Conservation (phyloP, 305 asterid genomes). For the Solanum hybrid region DNA sequence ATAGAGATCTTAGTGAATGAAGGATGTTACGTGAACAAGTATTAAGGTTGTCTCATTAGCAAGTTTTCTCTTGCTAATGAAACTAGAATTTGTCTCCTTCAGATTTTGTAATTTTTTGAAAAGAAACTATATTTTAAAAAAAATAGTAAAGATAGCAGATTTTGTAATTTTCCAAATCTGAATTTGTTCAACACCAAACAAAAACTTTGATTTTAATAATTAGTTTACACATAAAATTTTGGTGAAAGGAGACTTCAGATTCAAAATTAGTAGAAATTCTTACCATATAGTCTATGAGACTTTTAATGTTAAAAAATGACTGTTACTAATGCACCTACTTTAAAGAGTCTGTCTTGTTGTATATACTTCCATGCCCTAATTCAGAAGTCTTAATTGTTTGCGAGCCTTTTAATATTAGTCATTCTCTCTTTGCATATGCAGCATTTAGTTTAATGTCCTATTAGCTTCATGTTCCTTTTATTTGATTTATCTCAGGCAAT, state of each 20-base stretch:
- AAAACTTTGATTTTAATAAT: neutral
- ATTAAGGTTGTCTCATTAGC: neutral
- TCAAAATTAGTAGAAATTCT: neutral
- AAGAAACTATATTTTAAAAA: too few species aligned
- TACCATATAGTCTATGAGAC: neutral
- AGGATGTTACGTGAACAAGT: neutral
- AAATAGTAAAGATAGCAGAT: neutral
- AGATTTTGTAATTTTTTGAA: neutral
- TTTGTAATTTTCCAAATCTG: neutral
- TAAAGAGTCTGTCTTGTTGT: neutral
- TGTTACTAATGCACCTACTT: neutral
- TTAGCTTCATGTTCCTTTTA: slow-evolving; percentile 22
- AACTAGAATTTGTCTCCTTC: neutral
- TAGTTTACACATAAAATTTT: neutral
- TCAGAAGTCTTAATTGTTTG: neutral
- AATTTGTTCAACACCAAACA: neutral
- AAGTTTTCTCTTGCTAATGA: neutral
- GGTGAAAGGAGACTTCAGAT: neutral
- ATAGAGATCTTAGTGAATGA: neutral
- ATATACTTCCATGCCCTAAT: neutral
- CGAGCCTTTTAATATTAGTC: neutral
- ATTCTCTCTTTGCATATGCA: neutral
- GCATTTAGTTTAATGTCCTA: slow-evolving; percentile 16
- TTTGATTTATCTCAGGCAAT: slow-evolving; percentile 46
- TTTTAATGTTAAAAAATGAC: neutral